These are phyloP conservation scores for Lipomyces yamadae DNA, from an alignment of 805 yeast species.

Conservation along the genomic window DNA sequence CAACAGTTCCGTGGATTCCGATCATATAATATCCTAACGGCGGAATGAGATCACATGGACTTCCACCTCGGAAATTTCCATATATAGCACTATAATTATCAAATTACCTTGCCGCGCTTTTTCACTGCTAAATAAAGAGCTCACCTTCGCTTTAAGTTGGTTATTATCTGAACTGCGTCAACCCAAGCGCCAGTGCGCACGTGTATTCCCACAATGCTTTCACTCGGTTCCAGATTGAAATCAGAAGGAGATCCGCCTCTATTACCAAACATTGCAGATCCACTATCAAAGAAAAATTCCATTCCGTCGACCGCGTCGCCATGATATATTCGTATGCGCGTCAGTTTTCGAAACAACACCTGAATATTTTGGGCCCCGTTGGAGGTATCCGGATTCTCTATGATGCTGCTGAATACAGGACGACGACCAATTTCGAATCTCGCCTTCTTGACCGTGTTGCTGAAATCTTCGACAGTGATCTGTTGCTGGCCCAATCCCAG, in stretches of 20 bases:
- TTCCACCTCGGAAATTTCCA: conserved; percentile 76
- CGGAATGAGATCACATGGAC: conserved; percentile 59
- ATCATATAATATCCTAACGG: conserved; percentile 66
- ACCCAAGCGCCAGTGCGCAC: conserved; percentile 86
- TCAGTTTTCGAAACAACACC: conserved; percentile 43
- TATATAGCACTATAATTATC: conserved; percentile 51
- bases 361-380: conserved; percentile 9
- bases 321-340: conserved; percentile 66
- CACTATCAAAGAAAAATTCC: conserved; percentile 52
- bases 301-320: conserved; percentile 87
- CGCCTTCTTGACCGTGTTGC: conserved; percentile 35
- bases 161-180: conserved; percentile 79
- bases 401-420: conserved; percentile 32
- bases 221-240: conserved; percentile 61
- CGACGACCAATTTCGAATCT: conserved; percentile 9
- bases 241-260: conserved; percentile 55
- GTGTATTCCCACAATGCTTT: conserved; percentile 61
- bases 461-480: conserved; percentile 57
- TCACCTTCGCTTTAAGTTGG: conserved; percentile 45
- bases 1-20: conserved; percentile 74
- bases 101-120: neutral
- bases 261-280: conserved; percentile 46
- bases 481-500: conserved; percentile 67
- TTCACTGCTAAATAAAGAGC: conserved; percentile 48
- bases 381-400: neutral